Evolutionary conservation across 2,329 filamentous ascomycete species (phyloP).

Genomic region (Shiraia bambusicola): DNA sequence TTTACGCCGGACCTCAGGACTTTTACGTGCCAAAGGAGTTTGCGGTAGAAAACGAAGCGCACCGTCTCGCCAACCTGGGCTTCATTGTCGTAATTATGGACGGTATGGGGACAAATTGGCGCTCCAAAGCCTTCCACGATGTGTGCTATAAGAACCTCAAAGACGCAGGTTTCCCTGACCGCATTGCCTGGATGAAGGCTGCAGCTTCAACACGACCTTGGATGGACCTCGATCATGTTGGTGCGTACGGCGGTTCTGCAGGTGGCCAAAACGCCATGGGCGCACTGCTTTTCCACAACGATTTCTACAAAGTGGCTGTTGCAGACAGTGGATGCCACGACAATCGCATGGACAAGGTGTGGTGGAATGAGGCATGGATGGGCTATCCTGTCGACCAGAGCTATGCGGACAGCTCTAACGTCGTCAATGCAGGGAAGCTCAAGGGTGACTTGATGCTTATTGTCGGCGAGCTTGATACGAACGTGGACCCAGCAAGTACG

Average conservation of each 20-base stretch:
- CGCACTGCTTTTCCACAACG: slow-evolving; percentile 30
- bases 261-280: slow-evolving; percentile 32
- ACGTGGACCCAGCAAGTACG: slow-evolving; percentile 30
- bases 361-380: slow-evolving; percentile 35
- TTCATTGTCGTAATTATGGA: slow-evolving; percentile 31
- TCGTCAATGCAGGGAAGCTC: slow-evolving; percentile 24
- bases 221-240: slow-evolving; percentile 27
- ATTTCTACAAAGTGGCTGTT: slow-evolving; percentile 30
- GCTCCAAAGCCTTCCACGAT: slow-evolving; percentile 33
- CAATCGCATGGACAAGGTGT: slow-evolving; percentile 33
- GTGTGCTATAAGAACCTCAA: slow-evolving; percentile 31
- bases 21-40: slow-evolving; percentile 28
- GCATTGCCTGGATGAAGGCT: slow-evolving; percentile 32
- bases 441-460: slow-evolving; percentile 19
- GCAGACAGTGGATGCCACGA: slow-evolving; percentile 34
- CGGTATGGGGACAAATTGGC: slow-evolving; percentile 35
- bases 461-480: slow-evolving; percentile 41
- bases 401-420: slow-evolving; percentile 29
- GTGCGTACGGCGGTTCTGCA: slow-evolving; percentile 23
- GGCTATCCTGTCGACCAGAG: slow-evolving; percentile 28
- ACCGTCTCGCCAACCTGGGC: slow-evolving; percentile 24
- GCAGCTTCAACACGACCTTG: slow-evolving; percentile 24
- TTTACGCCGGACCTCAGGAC: slow-evolving; percentile 31
- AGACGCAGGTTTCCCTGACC: slow-evolving; percentile 31
- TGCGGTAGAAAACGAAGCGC: slow-evolving; percentile 9